A percentile compares a stretch with the other conserved stretches of the same genome.
Conservation (phyloP, 2,329 filamentous ascomycete genomes). For the Ascosphaera pollenicola region DNA sequence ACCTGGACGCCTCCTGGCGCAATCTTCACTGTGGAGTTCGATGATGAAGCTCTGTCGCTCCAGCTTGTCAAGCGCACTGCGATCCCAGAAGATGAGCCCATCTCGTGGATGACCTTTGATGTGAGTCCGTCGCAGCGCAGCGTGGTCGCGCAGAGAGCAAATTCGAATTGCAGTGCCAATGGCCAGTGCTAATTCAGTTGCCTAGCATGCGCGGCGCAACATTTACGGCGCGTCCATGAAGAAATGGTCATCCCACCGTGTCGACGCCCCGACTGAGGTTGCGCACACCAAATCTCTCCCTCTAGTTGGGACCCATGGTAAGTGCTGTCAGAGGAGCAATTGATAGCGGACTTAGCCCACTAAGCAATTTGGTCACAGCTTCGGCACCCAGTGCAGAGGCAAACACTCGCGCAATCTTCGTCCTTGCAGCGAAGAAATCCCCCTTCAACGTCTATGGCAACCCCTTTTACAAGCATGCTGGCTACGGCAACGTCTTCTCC, state of each 20-base stretch:
- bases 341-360: conserved; percentile 1
- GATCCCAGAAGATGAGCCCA: conserved; percentile 64
- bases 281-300: conserved; percentile 51
- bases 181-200: conserved; percentile 2
- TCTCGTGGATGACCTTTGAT: conserved; percentile 86
- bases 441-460: conserved; percentile 75
- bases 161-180: not conserved
- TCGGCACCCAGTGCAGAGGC: conserved; percentile 45
- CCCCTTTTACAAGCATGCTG: conserved; percentile 72
- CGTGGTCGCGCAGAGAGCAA: too few species aligned
- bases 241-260: conserved; percentile 68
- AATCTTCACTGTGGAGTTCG: conserved; percentile 75
- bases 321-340: conserved; percentile 11
- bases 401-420: conserved; percentile 75
- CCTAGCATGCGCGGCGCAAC: conserved; percentile 55
- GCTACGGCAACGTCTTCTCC: conserved; percentile 49
- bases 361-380: conserved; percentile 23
- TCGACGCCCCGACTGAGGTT: conserved; percentile 55
- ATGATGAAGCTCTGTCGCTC: conserved; percentile 56
- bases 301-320: conserved; percentile 49
- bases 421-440: conserved; percentile 54
- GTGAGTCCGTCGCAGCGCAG: conserved; percentile 27
- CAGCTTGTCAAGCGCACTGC: conserved; percentile 58
- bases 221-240: conserved; percentile 87
- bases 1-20: conserved; percentile 80